These are phyloP conservation scores for Hysterangium stoloniferum DNA, from an alignment of 768 basidiomycete species.

Conservation along the genomic window DNA sequence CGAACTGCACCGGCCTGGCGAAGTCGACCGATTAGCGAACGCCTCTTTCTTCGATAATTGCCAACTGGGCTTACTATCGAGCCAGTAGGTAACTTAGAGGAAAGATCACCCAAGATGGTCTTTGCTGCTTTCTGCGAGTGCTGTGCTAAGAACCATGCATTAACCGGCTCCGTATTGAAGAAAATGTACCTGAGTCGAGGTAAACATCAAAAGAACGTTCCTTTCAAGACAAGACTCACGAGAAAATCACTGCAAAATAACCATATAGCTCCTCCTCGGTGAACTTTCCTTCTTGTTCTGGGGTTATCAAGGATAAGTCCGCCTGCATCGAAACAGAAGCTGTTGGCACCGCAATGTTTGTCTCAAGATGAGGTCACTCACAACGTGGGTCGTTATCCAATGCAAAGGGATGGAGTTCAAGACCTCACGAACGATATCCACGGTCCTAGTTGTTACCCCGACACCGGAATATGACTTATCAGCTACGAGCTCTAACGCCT, in stretches of 20 bases:
- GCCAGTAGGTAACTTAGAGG: neutral
- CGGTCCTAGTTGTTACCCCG: slow-evolving; percentile 40
- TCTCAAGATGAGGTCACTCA: slow-evolving; percentile 29
- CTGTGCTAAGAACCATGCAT: slow-evolving; percentile 46
- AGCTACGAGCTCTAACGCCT: slow-evolving; percentile 51
- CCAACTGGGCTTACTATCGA: neutral
- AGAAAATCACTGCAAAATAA: slow-evolving; percentile 63
- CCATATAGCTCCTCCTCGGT: slow-evolving; percentile 54
- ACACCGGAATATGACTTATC: slow-evolving; percentile 48
- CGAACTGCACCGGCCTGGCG: slow-evolving; percentile 2
- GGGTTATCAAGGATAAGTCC: slow-evolving; percentile 65
- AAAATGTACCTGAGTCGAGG: slow-evolving; percentile 57
- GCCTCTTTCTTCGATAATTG: neutral
- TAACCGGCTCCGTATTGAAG: slow-evolving; percentile 57
- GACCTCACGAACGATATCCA: slow-evolving; percentile 67
- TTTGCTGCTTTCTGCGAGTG: slow-evolving; percentile 46
- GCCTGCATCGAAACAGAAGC: slow-evolving; percentile 40
- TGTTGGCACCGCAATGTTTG: neutral
- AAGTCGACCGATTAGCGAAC: neutral
- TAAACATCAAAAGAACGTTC: neutral
- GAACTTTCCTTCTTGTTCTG: slow-evolving; percentile 52
- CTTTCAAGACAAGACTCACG: slow-evolving; percentile 32
- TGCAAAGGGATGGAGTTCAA: slow-evolving; percentile 54
- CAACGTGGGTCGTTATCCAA: slow-evolving; percentile 66
- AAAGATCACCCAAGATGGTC: slow-evolving; percentile 36